Evolutionary conservation across 2,329 filamentous ascomycete genomes (phyloP).

Genomic region (Pochonia chlamydosporia): DNA sequence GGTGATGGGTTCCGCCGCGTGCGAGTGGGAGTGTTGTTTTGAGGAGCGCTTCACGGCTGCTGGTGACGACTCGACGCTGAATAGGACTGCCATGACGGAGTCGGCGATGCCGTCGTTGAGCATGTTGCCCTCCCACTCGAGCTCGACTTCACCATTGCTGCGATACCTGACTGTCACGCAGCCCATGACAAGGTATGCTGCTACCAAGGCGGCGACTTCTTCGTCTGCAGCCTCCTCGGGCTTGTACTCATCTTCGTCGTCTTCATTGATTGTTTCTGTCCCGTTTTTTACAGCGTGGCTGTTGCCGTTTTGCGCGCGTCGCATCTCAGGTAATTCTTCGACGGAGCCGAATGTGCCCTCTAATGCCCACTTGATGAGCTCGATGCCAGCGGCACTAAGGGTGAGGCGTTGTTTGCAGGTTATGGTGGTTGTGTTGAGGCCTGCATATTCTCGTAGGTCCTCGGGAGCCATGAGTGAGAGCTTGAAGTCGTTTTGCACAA

Average conservation of each 20-base stretch:
- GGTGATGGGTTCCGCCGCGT: conserved; percentile 36
- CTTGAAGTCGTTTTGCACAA: conserved; percentile 98
- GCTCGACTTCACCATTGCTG: conserved; percentile 71
- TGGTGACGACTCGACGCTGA: conserved; percentile 88
- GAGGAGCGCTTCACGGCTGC: conserved; percentile 76
- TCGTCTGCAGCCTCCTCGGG: conserved; percentile 55
- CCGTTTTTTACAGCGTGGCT: conserved; percentile 30
- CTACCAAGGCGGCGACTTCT: conserved; percentile 49
- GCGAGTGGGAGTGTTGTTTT: conserved; percentile 22
- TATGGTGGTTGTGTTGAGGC: conserved; percentile 92
- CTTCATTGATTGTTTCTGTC: conserved; percentile 27
- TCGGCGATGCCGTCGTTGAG: conserved; percentile 98
- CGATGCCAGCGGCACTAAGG: conserved; percentile 80
- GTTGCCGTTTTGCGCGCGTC: conserved; percentile 25
- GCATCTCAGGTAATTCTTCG: conserved; percentile 58
- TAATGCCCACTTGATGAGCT: conserved; percentile 88
- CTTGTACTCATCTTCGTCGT: conserved; percentile 23
- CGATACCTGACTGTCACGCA: conserved; percentile 78
- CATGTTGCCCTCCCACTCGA: conserved; percentile 98
- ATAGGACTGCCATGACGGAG: conserved; percentile 85
- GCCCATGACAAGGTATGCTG: conserved; percentile 76
- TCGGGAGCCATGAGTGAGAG: conserved; percentile 95
- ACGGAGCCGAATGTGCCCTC: conserved; percentile 91
- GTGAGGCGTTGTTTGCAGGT: conserved; percentile 87
- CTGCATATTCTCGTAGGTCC: conserved; percentile 91